phyloP scores from a whole-genome alignment of 768 basidiomycete genomes.

The Auriscalpium vulgare region DNA sequence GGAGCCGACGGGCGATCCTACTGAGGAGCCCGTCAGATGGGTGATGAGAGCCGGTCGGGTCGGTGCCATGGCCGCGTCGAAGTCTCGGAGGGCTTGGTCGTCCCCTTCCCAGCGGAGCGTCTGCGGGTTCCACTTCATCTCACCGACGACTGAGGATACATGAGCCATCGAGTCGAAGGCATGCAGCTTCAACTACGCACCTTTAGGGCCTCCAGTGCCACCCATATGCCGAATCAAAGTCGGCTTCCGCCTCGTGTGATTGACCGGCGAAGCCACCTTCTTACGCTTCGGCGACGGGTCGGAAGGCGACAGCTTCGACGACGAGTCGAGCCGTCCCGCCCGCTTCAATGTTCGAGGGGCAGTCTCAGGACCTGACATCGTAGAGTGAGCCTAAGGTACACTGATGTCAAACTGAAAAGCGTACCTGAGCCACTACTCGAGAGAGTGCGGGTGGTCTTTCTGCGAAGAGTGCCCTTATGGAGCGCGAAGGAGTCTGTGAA shows the following conservation, averaged over 20 bases:
- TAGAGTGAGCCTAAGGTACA: conserved; percentile 15
- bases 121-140: conserved; percentile 95
- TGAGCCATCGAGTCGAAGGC: conserved; percentile 5
- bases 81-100: conserved; percentile 83
- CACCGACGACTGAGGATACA: conserved; percentile 67
- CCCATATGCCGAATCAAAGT: conserved; percentile 84
- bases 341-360: conserved; percentile 36
- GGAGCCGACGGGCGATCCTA: conserved; percentile 70
- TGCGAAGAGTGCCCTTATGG: conserved; percentile 53
- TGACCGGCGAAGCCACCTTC: conserved; percentile 39
- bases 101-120: conserved; percentile 96
- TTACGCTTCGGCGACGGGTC: conserved; percentile 37
- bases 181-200: conserved; percentile 32
- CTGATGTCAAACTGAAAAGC: conserved; percentile 12
- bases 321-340: conserved; percentile 48
- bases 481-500: too few species aligned
- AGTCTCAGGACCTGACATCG: conserved; percentile 3
- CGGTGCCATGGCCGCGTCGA: conserved; percentile 75
- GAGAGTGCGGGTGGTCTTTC: conserved; percentile 44
- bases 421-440: conserved; percentile 29
- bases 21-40: conserved; percentile 82
- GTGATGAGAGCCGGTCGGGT: conserved; percentile 94
- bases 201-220: conserved; percentile 59
- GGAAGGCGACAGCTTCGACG: conserved; percentile 27
- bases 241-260: conserved; percentile 61